These are phyloP conservation scores for Cyphellophora attinorum DNA, from an alignment of 2,329 filamentous ascomycete species.

Conservation along the genomic window DNA sequence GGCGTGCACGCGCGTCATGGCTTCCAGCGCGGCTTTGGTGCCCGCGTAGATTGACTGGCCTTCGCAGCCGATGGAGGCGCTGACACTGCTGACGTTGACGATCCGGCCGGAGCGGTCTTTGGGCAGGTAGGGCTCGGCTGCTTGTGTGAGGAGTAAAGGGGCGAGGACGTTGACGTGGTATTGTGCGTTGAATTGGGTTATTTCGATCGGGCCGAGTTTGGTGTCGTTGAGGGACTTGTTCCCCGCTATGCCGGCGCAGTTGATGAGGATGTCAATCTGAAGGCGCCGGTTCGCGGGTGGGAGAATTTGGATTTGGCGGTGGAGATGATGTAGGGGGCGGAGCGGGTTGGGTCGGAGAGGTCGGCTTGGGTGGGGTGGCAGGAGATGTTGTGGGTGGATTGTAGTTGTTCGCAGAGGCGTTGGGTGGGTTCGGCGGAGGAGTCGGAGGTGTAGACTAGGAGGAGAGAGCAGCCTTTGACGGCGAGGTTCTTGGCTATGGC, in stretches of 20 bases:
- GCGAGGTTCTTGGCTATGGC: slow-evolving; percentile 62
- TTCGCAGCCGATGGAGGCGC: slow-evolving; percentile 42
- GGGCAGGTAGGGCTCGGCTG: slow-evolving; percentile 45
- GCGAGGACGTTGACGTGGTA: slow-evolving; percentile 52
- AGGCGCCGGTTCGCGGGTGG: slow-evolving; percentile 38
- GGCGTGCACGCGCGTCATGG: slow-evolving; percentile 54
- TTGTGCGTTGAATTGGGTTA: slow-evolving; percentile 43
- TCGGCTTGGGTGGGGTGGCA: slow-evolving; percentile 59
- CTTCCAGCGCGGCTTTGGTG: slow-evolving; percentile 53
- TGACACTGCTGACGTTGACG: slow-evolving; percentile 48
- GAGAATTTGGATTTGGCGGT: slow-evolving; percentile 51
- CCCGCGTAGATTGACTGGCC: slow-evolving; percentile 50
- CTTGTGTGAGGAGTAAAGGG: slow-evolving; percentile 46
- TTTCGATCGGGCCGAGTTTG: slow-evolving; percentile 27
- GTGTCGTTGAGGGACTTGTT: slow-evolving; percentile 51
- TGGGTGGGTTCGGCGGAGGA: slow-evolving; percentile 45
- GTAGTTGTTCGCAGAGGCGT: slow-evolving; percentile 48
- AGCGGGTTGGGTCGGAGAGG: slow-evolving; percentile 53
- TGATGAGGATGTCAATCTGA: slow-evolving; percentile 24
- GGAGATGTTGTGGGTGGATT: slow-evolving; percentile 47
- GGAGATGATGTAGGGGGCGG: slow-evolving; percentile 46
- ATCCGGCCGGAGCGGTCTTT: slow-evolving; percentile 48
- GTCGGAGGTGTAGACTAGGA: slow-evolving; percentile 63
- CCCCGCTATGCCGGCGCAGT: slow-evolving; percentile 30
- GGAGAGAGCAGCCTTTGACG: slow-evolving; percentile 57